phyloP scores from a whole-genome alignment of 176 grass and related monocot species.

The Typha latifolia region DNA sequence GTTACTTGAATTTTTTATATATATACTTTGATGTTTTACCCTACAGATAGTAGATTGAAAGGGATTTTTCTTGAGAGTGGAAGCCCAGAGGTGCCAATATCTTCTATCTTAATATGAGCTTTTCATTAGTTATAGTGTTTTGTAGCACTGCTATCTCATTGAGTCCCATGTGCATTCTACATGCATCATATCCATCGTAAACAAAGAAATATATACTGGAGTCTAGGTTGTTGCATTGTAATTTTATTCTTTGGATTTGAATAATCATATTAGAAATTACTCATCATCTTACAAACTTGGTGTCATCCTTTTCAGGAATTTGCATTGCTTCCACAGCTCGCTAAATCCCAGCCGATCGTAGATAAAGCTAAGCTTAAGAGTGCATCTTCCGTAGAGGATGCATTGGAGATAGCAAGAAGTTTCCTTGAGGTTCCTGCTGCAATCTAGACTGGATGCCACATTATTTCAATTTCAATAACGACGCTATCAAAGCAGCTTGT shows the following conservation, averaged over 20 bases:
- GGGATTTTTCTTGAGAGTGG: conserved; percentile 97
- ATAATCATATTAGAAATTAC: neutral
- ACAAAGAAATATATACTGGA: no score
- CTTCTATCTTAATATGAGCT: neutral
- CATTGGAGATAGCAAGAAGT: conserved; percentile 60
- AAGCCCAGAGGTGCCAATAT: conserved; percentile 58
- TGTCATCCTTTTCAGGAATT: conserved; percentile 69
- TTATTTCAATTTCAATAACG: neutral
- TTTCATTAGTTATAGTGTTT: neutral
- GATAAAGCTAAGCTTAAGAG: conserved; percentile 68
- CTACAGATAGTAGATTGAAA: conserved; percentile 77
- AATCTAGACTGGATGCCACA: neutral
- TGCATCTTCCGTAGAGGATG: conserved; percentile 56
- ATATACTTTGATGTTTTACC: conserved; percentile 4
- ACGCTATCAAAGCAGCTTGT: neutral
- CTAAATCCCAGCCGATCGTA: conserved; percentile 60
- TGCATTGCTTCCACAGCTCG: conserved; percentile 52
- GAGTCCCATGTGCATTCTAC: neutral
- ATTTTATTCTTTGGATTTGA: neutral
- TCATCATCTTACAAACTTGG: neutral
- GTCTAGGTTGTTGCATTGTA: no score
- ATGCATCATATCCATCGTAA: no score
- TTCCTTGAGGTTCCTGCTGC: conserved; percentile 2
- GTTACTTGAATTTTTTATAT: neutral
- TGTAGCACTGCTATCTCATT: neutral